Evolutionary conservation across 805 yeast genomes (phyloP), one percentile per base, ranked within the genome.

Genomic region (Nakazawaea ambrosiae): DNA sequence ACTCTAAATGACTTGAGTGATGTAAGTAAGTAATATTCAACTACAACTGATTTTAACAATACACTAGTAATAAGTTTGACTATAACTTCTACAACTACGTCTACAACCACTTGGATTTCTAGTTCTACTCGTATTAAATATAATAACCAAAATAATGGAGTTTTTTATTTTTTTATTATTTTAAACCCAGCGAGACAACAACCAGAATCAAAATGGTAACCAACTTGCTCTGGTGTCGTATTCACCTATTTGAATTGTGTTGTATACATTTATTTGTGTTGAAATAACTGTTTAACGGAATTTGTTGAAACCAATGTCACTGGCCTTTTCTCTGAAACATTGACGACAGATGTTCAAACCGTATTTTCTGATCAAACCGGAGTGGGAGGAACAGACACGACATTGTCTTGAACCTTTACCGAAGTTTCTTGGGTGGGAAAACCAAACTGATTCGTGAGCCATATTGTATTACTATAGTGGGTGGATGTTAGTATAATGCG

Each of bases 401-500:
- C 97, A 92, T 78, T 86, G 92, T 79, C 99, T 95, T 64, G 97
- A 85, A 77, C 99, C 99, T 86, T 92, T 92, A 75, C 98, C 98
- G 88, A 78, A 90, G 75, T 84, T 89, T 86, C 97, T 87, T 81
- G 99, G 98, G 95, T 92, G 98, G 70, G 97, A 89, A 82, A 73
- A 92, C 99, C 99, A 92, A 81, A 90, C 95, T 88, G 87, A 82
- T 82, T 87, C 96, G 96, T 89, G 97, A 83, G 97, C 96, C 97
- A 89, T 89, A 48, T 74, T 84, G 78, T 72, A 66, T 55, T 23
- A 26, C 26, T 14, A 34, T 24, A 20, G 11, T 14, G 11, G 26
- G 15, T 12, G n/a, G n/a, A 12, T 12, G 30, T 28, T 31, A 35
- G 38, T 30, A 30, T 33, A n/a, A 15, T n/a, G n/a, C n/a, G n/a